Evolutionary conservation across 192 early-diverging fungal species (phyloP), one percentile per base, ranked within the genome.

Genomic region (Podila minutissima): DNA sequence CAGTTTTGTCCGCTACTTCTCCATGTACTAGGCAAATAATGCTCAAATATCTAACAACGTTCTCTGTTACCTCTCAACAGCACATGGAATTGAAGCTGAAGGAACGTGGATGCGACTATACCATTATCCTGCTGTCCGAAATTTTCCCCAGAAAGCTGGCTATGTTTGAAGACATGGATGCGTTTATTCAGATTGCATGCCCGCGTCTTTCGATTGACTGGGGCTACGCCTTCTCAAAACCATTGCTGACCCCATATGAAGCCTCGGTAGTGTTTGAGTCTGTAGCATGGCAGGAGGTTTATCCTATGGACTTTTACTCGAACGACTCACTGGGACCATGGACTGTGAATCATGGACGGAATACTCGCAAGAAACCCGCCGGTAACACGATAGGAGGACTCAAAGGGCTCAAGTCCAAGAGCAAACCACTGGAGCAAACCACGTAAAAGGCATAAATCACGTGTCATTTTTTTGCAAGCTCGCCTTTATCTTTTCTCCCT

Each of bases 291-390:
- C 91, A 93, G 82, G 86, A 93, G 35, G 83, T 89, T 10, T 99
- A 99, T 83, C 98, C 98, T 50, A 99, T 98, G 97, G 98, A 99
- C 76, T 99, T 96, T 84, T 99, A 98, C 82, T 89, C 96, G 1
- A 92, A 92, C 75, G 94, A 96, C 60, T 93, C 92, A 58, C 83
- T 95, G 32, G 97, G 97, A 2, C 91, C 94, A 2, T 97, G 96
- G 96, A 97, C 97, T 5, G 94, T 94, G 31, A 99, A 99, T 79
- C 93, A 97, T 74, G 91, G 90, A 26, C 64, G 85, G 62, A 84
- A 85, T 69, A 79, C 83, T 24, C 64, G 71, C 33, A 83, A 75
- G 66, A 79, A 79, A 38, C 4, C 69, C 20, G 26, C 48, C 13
- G 57, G 55, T 7, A 58, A 28, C 35, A 38, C 33, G 33, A 46